These are phyloP conservation scores for Paspalum vaginatum DNA, from an alignment of 176 grass and related monocot genomes.

Conservation along the genomic window DNA sequence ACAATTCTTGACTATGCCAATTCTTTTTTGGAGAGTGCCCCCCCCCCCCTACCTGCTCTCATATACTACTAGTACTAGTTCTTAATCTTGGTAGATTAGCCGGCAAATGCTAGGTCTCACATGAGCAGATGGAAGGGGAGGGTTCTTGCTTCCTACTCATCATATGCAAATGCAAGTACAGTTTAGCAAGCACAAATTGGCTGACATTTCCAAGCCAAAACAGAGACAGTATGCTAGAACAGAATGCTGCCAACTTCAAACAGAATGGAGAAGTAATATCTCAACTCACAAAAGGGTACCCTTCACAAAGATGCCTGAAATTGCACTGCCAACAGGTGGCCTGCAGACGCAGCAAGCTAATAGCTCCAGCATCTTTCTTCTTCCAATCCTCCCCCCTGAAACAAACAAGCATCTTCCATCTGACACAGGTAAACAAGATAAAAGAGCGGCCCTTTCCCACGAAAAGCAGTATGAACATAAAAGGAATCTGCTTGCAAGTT, in stretches of 20 bases:
- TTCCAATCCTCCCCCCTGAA: not conserved
- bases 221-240: not conserved
- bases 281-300: not conserved
- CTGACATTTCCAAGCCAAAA: not conserved
- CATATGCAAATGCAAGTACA: slow-evolving; percentile 18
- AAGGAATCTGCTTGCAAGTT: slow-evolving; percentile 13
- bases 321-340: not conserved
- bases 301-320: not conserved
- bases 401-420: not conserved
- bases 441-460: not conserved
- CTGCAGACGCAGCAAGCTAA: not conserved
- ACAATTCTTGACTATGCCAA: slow-evolving; percentile 26
- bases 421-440: not conserved
- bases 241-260: not conserved
- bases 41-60: not conserved
- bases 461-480: slow-evolving; percentile 15
- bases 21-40: not conserved
- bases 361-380: not conserved
- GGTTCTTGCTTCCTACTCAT: slow-evolving; percentile 24
- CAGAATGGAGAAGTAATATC: not conserved
- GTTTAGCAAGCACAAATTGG: not conserved
- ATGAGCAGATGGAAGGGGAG: slow-evolving; percentile 28
- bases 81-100: slow-evolving; percentile 22
- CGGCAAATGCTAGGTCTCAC: slow-evolving; percentile 32
- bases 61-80: slow-evolving; percentile 1